Evolutionary conservation across 371 early-diverging fungal genomes (phyloP), one percentile per base, ranked within the genome.

Genomic region (Zychaea mexicana): DNA sequence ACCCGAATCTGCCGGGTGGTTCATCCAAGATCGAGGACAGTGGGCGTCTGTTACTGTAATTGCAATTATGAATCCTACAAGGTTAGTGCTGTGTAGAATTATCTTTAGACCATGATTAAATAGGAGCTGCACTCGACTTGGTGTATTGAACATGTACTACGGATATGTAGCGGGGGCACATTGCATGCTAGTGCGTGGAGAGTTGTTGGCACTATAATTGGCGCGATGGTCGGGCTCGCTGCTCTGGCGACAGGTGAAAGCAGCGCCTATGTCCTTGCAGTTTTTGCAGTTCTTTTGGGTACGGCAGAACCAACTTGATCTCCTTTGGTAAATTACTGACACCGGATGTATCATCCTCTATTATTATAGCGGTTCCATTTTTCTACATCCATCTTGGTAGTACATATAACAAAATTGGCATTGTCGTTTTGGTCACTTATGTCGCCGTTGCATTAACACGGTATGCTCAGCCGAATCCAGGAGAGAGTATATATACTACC

Each of bases 61-160:
- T 73, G 81, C 84, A 4, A 83, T 85, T 28, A 71, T 87, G 72
- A 83, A 84, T 21, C 87, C 87, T 0, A 84, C 87, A 33, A 80
- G 83, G 80, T 77, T n/a, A n/a, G n/a, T n/a, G n/a, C n/a, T n/a
- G 69, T 26, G 49, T 42, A 33, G 1, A 45, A 32, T 13, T 9
- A 45, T 56, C 6, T 30, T 2, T 39, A 49, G 7, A 15, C 6
- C 4, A 42, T 3, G 15, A 12, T 56, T n/a, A 9, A 10, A 2
- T 32, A 49, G n/a, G n/a, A n/a, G n/a, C n/a, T n/a, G n/a, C n/a
- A n/a, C n/a, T n/a, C n/a, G n/a, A n/a, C n/a, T n/a, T n/a, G n/a
- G n/a, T n/a, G n/a, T n/a, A n/a, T n/a, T n/a, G n/a, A n/a, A n/a
- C n/a, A n/a, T n/a, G n/a, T n/a, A n/a, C n/a, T n/a, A 27, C 36